phyloP scores from a whole-genome alignment of 177 flowering plant species.

The Telopea speciosissima region DNA sequence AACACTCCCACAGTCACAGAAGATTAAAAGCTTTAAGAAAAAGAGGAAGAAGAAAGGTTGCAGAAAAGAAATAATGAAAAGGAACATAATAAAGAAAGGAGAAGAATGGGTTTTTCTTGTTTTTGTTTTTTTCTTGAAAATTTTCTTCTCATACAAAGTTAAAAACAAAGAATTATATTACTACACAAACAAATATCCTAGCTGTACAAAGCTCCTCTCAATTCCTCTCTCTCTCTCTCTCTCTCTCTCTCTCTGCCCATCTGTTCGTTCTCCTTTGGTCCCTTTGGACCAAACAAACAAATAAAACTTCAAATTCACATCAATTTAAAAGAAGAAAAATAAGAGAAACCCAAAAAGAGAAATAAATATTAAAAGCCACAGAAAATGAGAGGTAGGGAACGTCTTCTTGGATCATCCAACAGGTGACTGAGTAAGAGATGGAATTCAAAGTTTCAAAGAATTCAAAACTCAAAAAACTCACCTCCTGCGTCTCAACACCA shows the following conservation, averaged over 20 bases:
- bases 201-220: neutral
- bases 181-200: constrained; percentile 6
- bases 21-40: too few relatives aligned
- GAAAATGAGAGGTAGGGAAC: neutral
- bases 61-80: neutral
- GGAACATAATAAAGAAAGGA: neutral
- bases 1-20: too few relatives aligned
- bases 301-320: neutral
- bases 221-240: neutral
- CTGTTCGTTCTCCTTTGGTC: neutral
- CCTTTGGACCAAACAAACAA: constrained; percentile 3
- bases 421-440: neutral
- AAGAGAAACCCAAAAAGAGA: too few relatives aligned
- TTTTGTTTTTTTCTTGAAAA: neutral
- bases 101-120: neutral
- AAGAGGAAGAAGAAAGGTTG: neutral
- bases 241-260: too few relatives aligned
- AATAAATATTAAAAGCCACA: neutral
- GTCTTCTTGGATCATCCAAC: neutral
- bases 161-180: constrained; percentile 3
- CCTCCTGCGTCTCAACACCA: constrained; percentile 1
- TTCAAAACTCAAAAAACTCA: neutral
- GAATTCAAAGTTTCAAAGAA: neutral
- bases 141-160: constrained; percentile 1
- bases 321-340: neutral